These are phyloP conservation scores for Diplodia sapinea DNA, from an alignment of 2,329 filamentous ascomycete species.

Conservation along the genomic window DNA sequence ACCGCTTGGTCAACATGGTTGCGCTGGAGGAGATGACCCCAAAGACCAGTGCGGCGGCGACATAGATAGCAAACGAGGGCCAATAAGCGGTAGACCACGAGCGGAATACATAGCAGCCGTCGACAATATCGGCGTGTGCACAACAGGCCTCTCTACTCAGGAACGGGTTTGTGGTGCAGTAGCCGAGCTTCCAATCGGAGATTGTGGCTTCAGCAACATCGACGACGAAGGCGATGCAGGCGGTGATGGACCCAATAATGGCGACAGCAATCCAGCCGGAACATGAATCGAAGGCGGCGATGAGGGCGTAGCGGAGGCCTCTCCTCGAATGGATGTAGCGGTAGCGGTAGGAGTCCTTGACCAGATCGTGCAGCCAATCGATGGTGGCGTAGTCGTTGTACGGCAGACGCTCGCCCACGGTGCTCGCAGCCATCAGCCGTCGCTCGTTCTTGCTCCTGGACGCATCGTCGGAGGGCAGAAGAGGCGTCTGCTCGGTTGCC, in stretches of 20 bases:
- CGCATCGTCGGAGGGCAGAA: conserved; percentile 49
- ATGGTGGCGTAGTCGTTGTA: conserved; percentile 69
- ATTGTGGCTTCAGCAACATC: conserved; percentile 62
- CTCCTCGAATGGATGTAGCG: conserved; percentile 52
- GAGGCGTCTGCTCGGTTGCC: conserved; percentile 44
- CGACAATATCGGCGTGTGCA: conserved; percentile 39
- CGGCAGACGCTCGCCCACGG: conserved; percentile 61
- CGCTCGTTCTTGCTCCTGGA: conserved; percentile 56
- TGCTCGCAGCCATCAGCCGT: conserved; percentile 52
- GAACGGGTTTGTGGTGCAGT: conserved; percentile 56
- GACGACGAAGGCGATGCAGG: conserved; percentile 61
- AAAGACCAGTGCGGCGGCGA: conserved; percentile 57
- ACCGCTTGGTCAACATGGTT: conserved; percentile 58
- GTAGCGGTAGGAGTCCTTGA: conserved; percentile 63
- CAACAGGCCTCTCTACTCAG: conserved; percentile 60
- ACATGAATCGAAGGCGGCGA: conserved; percentile 56
- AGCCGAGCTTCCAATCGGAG: conserved; percentile 64
- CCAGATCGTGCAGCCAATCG: conserved; percentile 66
- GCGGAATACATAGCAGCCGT: conserved; percentile 50
- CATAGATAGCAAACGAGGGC: conserved; percentile 55
- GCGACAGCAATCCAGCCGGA: conserved; percentile 64
- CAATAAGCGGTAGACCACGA: conserved; percentile 53
- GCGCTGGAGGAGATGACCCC: conserved; percentile 57
- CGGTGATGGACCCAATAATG: conserved; percentile 61
- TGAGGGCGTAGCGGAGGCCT: conserved; percentile 50